phyloP scores from a whole-genome alignment of 768 basidiomycete genomes.

The Tricholoma sp. region DNA sequence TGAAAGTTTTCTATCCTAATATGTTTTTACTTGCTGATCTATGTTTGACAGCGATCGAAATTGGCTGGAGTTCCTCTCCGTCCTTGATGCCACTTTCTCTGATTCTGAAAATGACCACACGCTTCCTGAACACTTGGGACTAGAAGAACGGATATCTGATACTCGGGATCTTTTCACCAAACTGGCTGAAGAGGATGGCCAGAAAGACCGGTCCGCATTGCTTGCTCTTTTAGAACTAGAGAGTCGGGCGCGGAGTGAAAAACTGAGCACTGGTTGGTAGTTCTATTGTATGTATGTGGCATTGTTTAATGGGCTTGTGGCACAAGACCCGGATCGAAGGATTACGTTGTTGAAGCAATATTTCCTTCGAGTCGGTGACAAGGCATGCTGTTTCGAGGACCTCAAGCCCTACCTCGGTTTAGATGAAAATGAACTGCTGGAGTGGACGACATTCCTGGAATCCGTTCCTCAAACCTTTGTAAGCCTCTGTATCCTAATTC shows the following conservation, averaged over 20 bases:
- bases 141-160: slow-evolving; percentile 34
- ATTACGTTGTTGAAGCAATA: slow-evolving; percentile 57
- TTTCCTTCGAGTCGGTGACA: slow-evolving; percentile 69
- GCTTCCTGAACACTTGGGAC: slow-evolving; percentile 30
- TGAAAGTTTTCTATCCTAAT: slow-evolving; percentile 1
- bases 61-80: slow-evolving; percentile 78
- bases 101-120: slow-evolving; percentile 15
- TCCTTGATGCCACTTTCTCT: slow-evolving; percentile 64
- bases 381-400: slow-evolving; percentile 86
- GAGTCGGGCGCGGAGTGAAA: slow-evolving; percentile 46
- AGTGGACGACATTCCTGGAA: slow-evolving; percentile 53
- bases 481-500: slow-evolving; percentile 14
- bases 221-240: slow-evolving; percentile 77
- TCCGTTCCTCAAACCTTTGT: slow-evolving; percentile 45
- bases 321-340: slow-evolving; percentile 40
- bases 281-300: slow-evolving; percentile 1
- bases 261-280: slow-evolving; percentile 40
- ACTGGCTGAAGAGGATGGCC: slow-evolving; percentile 61
- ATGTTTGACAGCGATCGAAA: slow-evolving; percentile 60
- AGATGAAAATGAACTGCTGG: slow-evolving; percentile 37
- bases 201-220: slow-evolving; percentile 67
- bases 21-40: neutral
- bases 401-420: slow-evolving; percentile 60
- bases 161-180: slow-evolving; percentile 47
- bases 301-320: neutral